Base-by-base conservation (phyloP, 2,329 filamentous ascomycete species). In the Aspergillus fischeri region DNA sequence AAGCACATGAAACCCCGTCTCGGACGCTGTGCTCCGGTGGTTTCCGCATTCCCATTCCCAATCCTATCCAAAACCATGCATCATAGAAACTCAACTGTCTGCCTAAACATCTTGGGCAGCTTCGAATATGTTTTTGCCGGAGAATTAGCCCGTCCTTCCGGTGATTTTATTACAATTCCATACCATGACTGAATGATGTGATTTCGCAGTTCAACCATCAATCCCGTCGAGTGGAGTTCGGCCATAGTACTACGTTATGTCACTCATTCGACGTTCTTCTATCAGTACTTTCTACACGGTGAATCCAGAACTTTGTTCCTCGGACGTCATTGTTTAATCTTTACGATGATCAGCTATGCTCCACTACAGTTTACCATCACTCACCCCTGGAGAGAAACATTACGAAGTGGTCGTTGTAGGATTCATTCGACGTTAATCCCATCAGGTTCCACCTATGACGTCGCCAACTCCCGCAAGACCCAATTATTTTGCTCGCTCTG, bases 391-490 rank as follows among this genome's bases (percentile, higher is more conserved):
- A 38, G 32, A 38, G 32, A 17, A 14, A 25, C 21, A 47, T 27
- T 17, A 47, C 8, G 20, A 45, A 24, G n/a, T 45, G 42, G 21
- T 24, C 3, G 8, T 45, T 21, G 41, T 44, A 11, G n/a, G 10
- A 24, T 44, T 56, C 38, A 49, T 35, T 51, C 25, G 45, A 35
- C 17, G 44, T 48, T 42, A 27, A 29, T 47, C 21, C 28, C 2
- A 10, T 4, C 7, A 4, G 28, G 29, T 8, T 42, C 52, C 52
- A 54, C 52, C 44, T 38, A 20, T 54, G 52, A 54, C 52, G 52
- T 54, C 52, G 45, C 52, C 24, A 44, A 27, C 32, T 47, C 4
- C 24, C 32, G 29, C 44, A 32, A 54, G 52, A 44, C 52, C 52
- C 52, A 54, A 42, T 54, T 29, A 27, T 17, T 27, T 25, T 10